Evolutionary conservation across 225 moss, liverwort and hornwort genomes (phyloP).

Genomic region (Marchantia polymorpha): DNA sequence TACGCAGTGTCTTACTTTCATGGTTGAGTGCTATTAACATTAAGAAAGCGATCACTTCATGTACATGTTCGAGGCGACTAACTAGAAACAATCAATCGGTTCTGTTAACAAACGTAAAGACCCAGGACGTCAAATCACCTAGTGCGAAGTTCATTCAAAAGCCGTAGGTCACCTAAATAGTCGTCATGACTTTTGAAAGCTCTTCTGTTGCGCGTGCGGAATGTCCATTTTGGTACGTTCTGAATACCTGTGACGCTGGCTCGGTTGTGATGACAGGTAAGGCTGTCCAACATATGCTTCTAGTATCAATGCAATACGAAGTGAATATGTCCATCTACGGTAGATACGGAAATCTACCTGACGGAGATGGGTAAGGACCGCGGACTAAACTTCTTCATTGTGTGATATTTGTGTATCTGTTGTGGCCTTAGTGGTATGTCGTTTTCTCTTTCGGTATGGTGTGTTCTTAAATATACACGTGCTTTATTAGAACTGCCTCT

Average conservation of each 20-base stretch:
- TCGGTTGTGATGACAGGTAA: not conserved
- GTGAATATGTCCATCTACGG: not conserved
- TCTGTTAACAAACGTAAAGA: not conserved
- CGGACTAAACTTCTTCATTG: too few relatives aligned
- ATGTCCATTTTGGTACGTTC: not conserved
- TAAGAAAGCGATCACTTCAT: too few relatives aligned
- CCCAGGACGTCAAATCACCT: not conserved
- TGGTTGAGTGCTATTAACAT: not conserved
- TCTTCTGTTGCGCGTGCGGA: not conserved
- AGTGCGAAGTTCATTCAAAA: not conserved
- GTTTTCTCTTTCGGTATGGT: too few relatives aligned
- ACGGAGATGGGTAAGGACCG: not conserved
- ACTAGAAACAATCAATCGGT: not conserved
- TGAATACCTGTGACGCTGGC: not conserved
- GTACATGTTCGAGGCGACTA: not conserved
- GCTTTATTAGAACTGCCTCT: too few relatives aligned
- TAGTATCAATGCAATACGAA: not conserved
- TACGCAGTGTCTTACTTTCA: not conserved
- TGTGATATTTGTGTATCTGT: too few relatives aligned
- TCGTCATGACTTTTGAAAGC: not conserved
- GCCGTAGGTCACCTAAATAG: not conserved
- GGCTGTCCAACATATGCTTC: not conserved
- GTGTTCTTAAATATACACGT: too few relatives aligned
- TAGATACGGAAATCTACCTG: not conserved
- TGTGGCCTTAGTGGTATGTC: too few relatives aligned